Percentiles rank a stretch among this genome's conserved stretches.
Evolutionary conservation across 2,329 filamentous ascomycete genomes (phyloP).

Genomic region (Lasiodiplodia hormozganensis): DNA sequence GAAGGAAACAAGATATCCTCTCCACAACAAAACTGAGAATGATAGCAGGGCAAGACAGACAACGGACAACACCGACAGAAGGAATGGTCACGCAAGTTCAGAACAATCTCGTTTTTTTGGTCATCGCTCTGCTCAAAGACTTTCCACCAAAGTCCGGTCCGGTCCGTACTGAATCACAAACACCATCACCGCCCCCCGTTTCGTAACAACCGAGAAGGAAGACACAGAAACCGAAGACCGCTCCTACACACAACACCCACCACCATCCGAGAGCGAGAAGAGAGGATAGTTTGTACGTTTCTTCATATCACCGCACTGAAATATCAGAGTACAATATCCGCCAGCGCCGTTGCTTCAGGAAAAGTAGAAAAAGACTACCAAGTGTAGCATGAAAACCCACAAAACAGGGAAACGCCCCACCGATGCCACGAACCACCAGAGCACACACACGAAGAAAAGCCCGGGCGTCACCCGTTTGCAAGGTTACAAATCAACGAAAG

Average conservation of each 20-base stretch:
- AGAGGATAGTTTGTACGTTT: not conserved
- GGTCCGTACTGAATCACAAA: not conserved
- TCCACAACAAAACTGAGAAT: not conserved
- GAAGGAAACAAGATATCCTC: not conserved
- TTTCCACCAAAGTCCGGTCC: not conserved
- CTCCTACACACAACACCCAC: not conserved
- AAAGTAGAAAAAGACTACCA: not conserved
- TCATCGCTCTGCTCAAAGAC: not conserved
- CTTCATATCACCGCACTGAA: constrained; percentile 10
- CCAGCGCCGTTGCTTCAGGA: constrained; percentile 21
- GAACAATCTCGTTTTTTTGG: not conserved
- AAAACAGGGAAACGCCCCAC: constrained; percentile 1
- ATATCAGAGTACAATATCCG: not conserved
- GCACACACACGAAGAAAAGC: not conserved
- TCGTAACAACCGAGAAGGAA: not conserved
- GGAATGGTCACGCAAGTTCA: not conserved
- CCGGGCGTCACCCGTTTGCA: not conserved
- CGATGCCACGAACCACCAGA: constrained; percentile 8
- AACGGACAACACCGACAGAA: not conserved
- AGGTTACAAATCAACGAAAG: constrained; percentile 5
- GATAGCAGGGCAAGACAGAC: not conserved
- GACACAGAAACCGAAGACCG: not conserved
- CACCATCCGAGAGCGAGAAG: not conserved
- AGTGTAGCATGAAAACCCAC: not conserved
- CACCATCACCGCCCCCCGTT: not conserved